phyloP scores from a whole-genome alignment of 257 asterid species.

The Solanum piurae region DNA sequence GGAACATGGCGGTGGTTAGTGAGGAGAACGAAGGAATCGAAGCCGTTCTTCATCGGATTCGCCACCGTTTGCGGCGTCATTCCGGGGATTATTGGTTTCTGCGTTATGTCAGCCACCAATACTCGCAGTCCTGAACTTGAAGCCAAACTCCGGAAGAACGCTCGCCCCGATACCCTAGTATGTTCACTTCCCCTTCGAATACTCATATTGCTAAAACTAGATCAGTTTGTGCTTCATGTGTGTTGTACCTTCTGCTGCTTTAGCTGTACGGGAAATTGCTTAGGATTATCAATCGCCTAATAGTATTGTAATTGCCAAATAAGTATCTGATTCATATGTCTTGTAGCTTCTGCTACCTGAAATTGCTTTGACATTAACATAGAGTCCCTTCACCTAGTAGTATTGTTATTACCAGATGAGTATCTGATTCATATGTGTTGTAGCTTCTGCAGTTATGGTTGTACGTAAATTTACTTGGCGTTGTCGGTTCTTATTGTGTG shows the following conservation, averaged over 20 bases:
- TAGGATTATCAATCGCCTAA: background rate
- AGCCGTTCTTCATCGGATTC: slow-evolving; percentile 73
- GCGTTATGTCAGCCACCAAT: slow-evolving; percentile 71
- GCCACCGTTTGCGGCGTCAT: slow-evolving; percentile 89
- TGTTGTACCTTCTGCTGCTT: background rate
- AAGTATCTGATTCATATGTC: background rate
- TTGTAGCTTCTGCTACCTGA: background rate
- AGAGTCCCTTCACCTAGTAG: background rate
- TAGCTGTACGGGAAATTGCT: background rate
- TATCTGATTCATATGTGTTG: background rate
- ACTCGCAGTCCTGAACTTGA: slow-evolving; percentile 63
- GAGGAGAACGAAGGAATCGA: slow-evolving; percentile 67
- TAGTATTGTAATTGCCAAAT: background rate
- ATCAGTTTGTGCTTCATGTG: background rate
- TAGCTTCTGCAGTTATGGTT: background rate
- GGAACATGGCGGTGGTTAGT: slow-evolving; percentile 83
- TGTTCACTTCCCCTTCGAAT: background rate
- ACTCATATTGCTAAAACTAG: background rate
- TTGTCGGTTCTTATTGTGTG: background rate
- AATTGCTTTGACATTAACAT: background rate
- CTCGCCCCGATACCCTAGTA: slow-evolving; percentile 75
- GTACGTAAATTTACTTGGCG: background rate
- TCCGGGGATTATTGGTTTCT: slow-evolving; percentile 74
- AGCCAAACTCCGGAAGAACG: slow-evolving; percentile 67
- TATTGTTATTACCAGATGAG: background rate